phyloP scores from a whole-genome alignment of 208 protist genomes.

The Trypanosoma caninum region DNA sequence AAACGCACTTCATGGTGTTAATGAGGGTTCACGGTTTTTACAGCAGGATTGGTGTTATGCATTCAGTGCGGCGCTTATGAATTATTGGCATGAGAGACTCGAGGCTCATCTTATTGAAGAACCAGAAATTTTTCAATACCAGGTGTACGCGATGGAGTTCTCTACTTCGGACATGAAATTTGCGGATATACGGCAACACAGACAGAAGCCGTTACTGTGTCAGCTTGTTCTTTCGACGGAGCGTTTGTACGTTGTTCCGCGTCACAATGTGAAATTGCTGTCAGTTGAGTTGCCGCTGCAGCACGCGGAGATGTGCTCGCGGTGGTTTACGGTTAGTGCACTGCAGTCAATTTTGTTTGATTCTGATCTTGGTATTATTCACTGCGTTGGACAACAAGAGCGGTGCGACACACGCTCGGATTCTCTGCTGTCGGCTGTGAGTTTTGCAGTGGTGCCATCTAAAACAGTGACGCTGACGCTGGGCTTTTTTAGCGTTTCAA shows the following conservation, averaged over 20 bases:
- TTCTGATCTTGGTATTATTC: slow-evolving; percentile 1
- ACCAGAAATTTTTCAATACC: slow-evolving; percentile 22
- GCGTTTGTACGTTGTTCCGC: slow-evolving; percentile 16
- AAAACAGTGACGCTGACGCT: slow-evolving; percentile 8
- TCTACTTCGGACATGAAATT: too few relatives aligned
- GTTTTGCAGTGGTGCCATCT: background rate
- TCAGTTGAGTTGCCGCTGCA: slow-evolving; percentile 17
- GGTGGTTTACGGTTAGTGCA: slow-evolving; percentile 15
- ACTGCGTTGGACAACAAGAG: slow-evolving; percentile 1
- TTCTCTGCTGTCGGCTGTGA: background rate
- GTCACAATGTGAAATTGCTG: slow-evolving; percentile 11
- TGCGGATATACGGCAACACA: background rate
- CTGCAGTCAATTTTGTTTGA: slow-evolving; percentile 5
- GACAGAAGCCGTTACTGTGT: slow-evolving; percentile 7
- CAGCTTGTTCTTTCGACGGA: slow-evolving; percentile 24
- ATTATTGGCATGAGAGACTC: slow-evolving; percentile 25
- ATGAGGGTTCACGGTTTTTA: slow-evolving; percentile 9
- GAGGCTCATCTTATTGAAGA: slow-evolving; percentile 17
- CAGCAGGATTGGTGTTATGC: slow-evolving; percentile 20
- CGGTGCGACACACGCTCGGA: background rate
- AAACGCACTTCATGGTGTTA: background rate
- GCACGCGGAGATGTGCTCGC: slow-evolving; percentile 12
- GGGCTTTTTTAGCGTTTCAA: slow-evolving; percentile 7
- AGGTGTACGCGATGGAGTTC: slow-evolving; percentile 21
- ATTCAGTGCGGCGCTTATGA: slow-evolving; percentile 16